Evolutionary conservation across 805 yeast species (phyloP).

Genomic region (Ascoidea asiatica): DNA sequence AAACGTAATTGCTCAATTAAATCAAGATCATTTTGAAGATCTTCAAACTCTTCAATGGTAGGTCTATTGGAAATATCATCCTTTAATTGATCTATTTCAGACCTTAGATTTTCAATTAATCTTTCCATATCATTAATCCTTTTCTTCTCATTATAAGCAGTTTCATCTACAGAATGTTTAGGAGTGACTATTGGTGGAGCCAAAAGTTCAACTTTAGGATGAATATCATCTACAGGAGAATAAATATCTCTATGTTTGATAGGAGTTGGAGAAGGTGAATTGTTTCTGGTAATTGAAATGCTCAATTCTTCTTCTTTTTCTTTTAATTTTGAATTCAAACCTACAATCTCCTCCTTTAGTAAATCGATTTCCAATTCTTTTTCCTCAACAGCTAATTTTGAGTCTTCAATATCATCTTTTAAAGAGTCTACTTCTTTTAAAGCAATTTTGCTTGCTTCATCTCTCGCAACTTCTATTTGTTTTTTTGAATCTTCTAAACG

Average conservation of each 20-base stretch:
- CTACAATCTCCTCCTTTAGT: neutral
- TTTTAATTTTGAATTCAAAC: constrained; percentile 1
- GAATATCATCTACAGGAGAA: constrained; percentile 15
- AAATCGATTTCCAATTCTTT: neutral
- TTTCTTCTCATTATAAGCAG: too few species aligned
- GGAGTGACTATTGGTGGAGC: constrained; percentile 1
- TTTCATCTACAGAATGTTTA: too few species aligned
- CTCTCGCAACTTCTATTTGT: too few species aligned
- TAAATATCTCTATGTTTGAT: neutral
- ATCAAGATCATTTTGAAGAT: constrained; percentile 32
- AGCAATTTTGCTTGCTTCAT: too few species aligned
- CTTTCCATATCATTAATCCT: constrained; percentile 19
- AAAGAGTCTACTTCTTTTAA: constrained; percentile 3
- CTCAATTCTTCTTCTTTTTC: neutral
- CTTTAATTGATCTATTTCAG: constrained; percentile 12
- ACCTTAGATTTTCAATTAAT: neutral
- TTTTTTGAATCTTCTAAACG: neutral
- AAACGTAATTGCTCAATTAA: constrained; percentile 21
- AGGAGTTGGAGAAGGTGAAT: neutral
- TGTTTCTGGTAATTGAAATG: neutral
- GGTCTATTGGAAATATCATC: constrained; percentile 23
- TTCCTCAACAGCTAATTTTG: constrained; percentile 4
- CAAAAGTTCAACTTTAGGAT: constrained; percentile 15
- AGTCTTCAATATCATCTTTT: constrained; percentile 2
- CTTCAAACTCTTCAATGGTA: constrained; percentile 26